These are phyloP conservation scores for Kregervanrija fluxuum DNA, from an alignment of 805 yeast genomes.

Conservation along the genomic window DNA sequence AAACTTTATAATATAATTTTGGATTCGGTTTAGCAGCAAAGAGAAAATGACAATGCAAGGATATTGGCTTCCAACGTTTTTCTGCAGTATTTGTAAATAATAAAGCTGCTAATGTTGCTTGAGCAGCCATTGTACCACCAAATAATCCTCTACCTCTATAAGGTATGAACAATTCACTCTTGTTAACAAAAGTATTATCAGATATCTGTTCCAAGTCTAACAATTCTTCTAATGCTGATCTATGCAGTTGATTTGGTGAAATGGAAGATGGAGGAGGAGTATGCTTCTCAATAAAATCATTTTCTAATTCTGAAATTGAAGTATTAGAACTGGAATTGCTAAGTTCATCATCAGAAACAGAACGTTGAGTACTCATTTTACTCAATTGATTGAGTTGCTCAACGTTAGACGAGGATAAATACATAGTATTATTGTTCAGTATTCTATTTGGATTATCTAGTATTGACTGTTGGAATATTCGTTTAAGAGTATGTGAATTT, in stretches of 20 bases:
- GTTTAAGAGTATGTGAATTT: too few species aligned
- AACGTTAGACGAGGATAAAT: too few species aligned
- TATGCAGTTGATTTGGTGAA: neutral
- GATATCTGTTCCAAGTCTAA: constrained; percentile 17
- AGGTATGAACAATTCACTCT: constrained; percentile 31
- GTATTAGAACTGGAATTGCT: too few species aligned
- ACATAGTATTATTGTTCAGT: too few species aligned
- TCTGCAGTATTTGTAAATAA: constrained; percentile 34
- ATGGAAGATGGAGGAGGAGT: too few species aligned
- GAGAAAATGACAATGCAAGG: constrained; percentile 58
- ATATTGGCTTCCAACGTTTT: constrained; percentile 42
- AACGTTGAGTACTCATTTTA: too few species aligned
- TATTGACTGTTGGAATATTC: too few species aligned
- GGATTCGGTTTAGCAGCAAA: constrained; percentile 41
- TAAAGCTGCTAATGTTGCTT: constrained; percentile 54
- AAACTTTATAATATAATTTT: constrained; percentile 49
- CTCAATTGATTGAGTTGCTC: too few species aligned
- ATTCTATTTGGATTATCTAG: too few species aligned
- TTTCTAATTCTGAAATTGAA: too few species aligned
- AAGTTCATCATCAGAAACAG: too few species aligned
- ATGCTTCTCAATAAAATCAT: too few species aligned
- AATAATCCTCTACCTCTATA: constrained; percentile 58
- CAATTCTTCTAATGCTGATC: constrained; percentile 16
- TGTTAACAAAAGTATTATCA: constrained; percentile 18
- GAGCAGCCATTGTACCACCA: constrained; percentile 67